phyloP scores from a whole-genome alignment of 768 basidiomycete species.

The Grammothele lineata region DNA sequence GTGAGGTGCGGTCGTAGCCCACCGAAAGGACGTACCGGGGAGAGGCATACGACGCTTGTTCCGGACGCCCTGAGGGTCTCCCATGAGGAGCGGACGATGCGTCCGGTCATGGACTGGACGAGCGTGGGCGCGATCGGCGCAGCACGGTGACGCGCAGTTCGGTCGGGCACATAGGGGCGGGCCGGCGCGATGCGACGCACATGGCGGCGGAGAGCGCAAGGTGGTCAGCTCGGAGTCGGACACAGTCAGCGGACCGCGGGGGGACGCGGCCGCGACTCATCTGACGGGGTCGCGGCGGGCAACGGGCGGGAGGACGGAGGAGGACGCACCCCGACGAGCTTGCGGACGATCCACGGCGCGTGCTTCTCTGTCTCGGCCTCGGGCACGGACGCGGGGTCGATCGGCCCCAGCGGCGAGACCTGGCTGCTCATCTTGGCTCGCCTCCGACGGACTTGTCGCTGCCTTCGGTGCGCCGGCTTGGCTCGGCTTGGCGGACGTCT shows the following conservation, averaged over 20 bases:
- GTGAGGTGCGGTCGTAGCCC: conserved; percentile 3
- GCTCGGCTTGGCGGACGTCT: background rate
- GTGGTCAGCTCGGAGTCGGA: too few relatives aligned
- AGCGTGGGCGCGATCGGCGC: too few relatives aligned
- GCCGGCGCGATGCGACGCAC: background rate
- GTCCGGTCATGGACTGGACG: conserved; percentile 57
- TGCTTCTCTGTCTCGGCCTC: conserved; percentile 47
- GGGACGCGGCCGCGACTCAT: too few relatives aligned
- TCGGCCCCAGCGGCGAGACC: conserved; percentile 42
- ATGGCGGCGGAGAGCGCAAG: too few relatives aligned
- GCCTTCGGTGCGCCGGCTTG: background rate
- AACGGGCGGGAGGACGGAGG: too few relatives aligned
- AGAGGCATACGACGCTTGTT: conserved; percentile 55
- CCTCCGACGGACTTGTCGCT: too few relatives aligned
- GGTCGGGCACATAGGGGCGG: too few relatives aligned
- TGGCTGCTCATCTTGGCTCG: conserved; percentile 4
- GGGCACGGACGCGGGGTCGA: conserved; percentile 43
- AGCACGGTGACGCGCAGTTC: too few relatives aligned
- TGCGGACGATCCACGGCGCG: conserved; percentile 60
- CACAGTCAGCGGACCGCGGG: too few relatives aligned
- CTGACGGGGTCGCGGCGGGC: too few relatives aligned
- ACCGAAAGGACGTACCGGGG: conserved; percentile 40
- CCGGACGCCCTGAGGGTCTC: conserved; percentile 58
- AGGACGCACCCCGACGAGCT: conserved; percentile 56
- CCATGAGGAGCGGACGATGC: conserved; percentile 62